These are phyloP conservation scores for Vitis rotundifolia DNA, from an alignment of 164 flowering plant species.

Conservation along the genomic window DNA sequence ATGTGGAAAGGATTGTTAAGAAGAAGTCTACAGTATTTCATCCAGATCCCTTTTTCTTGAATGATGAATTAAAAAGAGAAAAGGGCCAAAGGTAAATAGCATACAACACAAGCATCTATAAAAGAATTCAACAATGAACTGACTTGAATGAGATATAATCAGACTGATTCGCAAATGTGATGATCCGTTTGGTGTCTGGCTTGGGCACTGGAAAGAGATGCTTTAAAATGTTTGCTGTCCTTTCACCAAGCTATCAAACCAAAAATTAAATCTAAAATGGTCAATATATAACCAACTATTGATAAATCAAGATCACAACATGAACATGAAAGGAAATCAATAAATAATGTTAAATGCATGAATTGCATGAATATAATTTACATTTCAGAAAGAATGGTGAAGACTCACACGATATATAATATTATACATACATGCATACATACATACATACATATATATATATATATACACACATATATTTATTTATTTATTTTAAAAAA, in stretches of 20 bases:
- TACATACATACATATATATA: too few species aligned
- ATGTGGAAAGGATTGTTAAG: too few species aligned
- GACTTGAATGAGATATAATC: conserved; percentile 97
- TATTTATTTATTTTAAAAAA: too few species aligned
- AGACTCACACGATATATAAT: too few species aligned
- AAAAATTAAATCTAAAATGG: background rate
- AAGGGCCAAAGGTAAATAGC: too few species aligned
- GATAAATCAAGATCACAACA: background rate
- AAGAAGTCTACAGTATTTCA: too few species aligned
- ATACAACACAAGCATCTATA: background rate
- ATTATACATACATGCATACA: too few species aligned
- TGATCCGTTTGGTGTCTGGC: conserved; percentile 80
- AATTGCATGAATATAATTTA: too few species aligned
- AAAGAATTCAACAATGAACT: conserved; percentile 13
- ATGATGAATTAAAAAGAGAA: background rate
- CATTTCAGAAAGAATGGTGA: too few species aligned
- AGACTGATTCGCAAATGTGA: conserved; percentile 85
- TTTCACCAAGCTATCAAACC: conserved; percentile 71
- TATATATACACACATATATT: too few species aligned
- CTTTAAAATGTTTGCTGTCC: conserved; percentile 85
- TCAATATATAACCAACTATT: background rate
- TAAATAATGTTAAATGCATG: too few species aligned
- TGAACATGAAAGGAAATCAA: background rate
- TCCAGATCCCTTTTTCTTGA: background rate
- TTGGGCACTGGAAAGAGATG: conserved; percentile 94